Evolutionary conservation across 78 protist species (phyloP).

Genomic region (Cavenderia fasciculata): DNA sequence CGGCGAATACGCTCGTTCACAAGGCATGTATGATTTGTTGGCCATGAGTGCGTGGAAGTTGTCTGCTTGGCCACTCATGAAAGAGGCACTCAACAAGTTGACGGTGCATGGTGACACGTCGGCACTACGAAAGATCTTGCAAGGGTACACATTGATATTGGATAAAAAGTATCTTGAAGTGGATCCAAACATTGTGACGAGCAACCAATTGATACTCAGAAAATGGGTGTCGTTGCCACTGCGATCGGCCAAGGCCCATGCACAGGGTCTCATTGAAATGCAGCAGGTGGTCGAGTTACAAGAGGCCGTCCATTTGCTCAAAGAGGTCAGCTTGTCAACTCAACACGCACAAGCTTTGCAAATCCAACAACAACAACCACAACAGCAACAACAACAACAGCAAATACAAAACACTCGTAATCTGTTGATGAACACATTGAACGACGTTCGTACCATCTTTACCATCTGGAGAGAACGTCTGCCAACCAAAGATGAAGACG

Average conservation of each 20-base stretch:
- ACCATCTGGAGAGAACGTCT: slow-evolving; percentile 86
- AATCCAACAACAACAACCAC: background rate
- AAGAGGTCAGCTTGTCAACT: slow-evolving; percentile 6
- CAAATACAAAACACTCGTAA: background rate
- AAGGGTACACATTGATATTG: slow-evolving; percentile 50
- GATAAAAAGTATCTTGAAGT: slow-evolving; percentile 51
- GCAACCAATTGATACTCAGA: slow-evolving; percentile 33
- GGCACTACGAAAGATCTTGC: slow-evolving; percentile 63
- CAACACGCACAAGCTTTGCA: too few relatives aligned
- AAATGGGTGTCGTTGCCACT: slow-evolving; percentile 57
- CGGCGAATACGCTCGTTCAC: slow-evolving; percentile 43
- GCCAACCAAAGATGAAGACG: slow-evolving; percentile 84
- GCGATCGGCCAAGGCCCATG: slow-evolving; percentile 3
- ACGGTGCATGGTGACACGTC: slow-evolving; percentile 50
- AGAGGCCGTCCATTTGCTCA: slow-evolving; percentile 51
- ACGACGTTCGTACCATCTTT: slow-evolving; percentile 80
- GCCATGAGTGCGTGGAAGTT: slow-evolving; percentile 88
- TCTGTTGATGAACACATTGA: background rate
- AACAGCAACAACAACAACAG: too few relatives aligned
- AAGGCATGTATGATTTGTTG: slow-evolving; percentile 66
- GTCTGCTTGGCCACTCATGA: slow-evolving; percentile 57
- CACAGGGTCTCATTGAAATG: slow-evolving; percentile 33
- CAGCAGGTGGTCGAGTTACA: slow-evolving; percentile 66
- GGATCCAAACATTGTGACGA: slow-evolving; percentile 19
- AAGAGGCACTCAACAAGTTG: slow-evolving; percentile 26